These are phyloP conservation scores for Schizosaccharomyces versatilis DNA, from an alignment of 1,139 yeast genomes.

Conservation along the genomic window DNA sequence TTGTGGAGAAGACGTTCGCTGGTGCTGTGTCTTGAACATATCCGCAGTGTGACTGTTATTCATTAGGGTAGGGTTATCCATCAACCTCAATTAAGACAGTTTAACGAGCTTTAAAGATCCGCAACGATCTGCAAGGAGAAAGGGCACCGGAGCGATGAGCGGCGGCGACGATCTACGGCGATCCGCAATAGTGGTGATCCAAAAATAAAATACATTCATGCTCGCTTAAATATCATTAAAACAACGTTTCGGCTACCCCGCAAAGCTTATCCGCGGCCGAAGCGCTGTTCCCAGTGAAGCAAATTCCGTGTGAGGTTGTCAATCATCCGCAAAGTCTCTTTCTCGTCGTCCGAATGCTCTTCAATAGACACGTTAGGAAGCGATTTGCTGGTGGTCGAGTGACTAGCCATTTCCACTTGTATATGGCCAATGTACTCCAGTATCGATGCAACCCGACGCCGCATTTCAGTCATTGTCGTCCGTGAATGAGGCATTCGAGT, in stretches of 20 bases:
- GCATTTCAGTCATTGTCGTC: constrained; percentile 47
- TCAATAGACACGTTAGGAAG: constrained; percentile 19
- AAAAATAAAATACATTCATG: too few species aligned
- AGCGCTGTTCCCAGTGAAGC: constrained; percentile 56
- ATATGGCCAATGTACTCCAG: constrained; percentile 75
- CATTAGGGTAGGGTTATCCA: neutral
- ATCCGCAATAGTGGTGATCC: too few species aligned
- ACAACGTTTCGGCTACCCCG: too few species aligned
- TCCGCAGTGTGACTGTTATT: neutral
- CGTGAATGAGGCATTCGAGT: constrained; percentile 26
- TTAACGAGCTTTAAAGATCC: too few species aligned
- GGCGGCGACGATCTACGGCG: too few species aligned
- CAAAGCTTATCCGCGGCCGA: constrained; percentile 22
- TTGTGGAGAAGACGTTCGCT: neutral
- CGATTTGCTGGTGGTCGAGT: constrained; percentile 34
- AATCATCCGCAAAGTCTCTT: constrained; percentile 31
- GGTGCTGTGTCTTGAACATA: neutral
- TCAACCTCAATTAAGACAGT: neutral
- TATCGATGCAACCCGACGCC: constrained; percentile 71
- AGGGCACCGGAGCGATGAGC: too few species aligned
- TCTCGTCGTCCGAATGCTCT: constrained; percentile 7
- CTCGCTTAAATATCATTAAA: too few species aligned
- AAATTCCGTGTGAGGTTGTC: constrained; percentile 49
- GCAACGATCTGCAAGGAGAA: too few species aligned
- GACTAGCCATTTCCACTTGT: constrained; percentile 56